These are phyloP conservation scores for Pichia sp. DNA, from an alignment of 1,139 yeast species.

Conservation along the genomic window DNA sequence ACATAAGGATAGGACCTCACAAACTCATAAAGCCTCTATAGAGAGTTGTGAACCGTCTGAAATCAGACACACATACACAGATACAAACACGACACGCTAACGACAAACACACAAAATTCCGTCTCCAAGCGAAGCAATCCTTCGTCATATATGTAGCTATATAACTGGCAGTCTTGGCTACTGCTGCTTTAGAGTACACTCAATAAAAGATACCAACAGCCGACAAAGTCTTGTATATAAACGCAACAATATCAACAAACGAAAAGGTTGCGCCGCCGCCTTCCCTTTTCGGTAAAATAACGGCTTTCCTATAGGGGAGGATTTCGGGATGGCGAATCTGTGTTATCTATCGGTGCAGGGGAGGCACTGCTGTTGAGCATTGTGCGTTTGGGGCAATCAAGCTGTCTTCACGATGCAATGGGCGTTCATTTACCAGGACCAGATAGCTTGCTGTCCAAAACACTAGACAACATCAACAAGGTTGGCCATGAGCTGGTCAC, in stretches of 20 bases:
- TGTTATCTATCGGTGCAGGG: neutral
- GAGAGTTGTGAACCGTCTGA: neutral
- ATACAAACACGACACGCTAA: neutral
- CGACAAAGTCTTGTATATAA: no score
- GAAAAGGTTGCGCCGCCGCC: neutral
- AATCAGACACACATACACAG: neutral
- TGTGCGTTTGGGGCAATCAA: no score
- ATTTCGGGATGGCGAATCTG: neutral
- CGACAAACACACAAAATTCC: neutral
- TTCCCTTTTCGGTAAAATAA: neutral
- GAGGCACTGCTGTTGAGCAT: no score
- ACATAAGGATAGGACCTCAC: neutral
- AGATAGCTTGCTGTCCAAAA: constrained; percentile 7
- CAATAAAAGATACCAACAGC: neutral
- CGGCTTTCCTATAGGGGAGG: neutral
- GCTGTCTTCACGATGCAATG: constrained; percentile 5
- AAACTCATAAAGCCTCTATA: neutral
- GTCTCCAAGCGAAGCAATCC: neutral
- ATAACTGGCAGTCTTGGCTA: neutral
- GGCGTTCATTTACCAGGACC: constrained; percentile 6
- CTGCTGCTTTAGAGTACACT: neutral
- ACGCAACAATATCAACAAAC: no score
- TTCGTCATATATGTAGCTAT: neutral
- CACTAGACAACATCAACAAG: neutral
- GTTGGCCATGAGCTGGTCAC: constrained; percentile 1